phyloP scores from a whole-genome alignment of 2,329 filamentous ascomycete species.

The Fusarium falciforme region DNA sequence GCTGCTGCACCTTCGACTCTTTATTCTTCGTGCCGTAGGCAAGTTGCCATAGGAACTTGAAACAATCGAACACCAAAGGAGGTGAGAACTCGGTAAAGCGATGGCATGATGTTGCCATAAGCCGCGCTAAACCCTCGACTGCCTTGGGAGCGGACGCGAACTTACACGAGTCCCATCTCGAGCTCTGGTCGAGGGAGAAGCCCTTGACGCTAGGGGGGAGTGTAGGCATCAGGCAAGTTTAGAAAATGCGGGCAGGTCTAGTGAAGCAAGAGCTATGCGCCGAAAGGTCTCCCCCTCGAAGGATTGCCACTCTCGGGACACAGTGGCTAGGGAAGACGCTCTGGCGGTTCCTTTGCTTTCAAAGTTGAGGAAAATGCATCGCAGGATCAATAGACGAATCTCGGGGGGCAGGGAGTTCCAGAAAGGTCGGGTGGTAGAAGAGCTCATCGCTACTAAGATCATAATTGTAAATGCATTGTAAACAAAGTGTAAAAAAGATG shows the following conservation, averaged over 20 bases:
- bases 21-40: not conserved
- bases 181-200: not conserved
- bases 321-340: conserved; percentile 6
- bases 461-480: no score
- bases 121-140: not conserved
- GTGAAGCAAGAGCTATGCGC: not conserved
- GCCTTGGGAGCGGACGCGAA: no score
- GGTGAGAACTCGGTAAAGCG: conserved; percentile 5
- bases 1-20: conserved; percentile 6
- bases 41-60: not conserved
- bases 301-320: conserved; percentile 24
- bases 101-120: conserved; percentile 16
- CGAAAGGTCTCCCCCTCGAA: conserved; percentile 19
- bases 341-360: not conserved
- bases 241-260: conserved; percentile 5
- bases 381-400: conserved; percentile 13
- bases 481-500: not conserved
- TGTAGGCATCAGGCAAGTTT: conserved; percentile 4
- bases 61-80: accelerated
- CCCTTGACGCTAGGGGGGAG: conserved; percentile 8
- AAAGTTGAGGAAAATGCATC: not conserved
- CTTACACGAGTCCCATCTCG: not conserved
- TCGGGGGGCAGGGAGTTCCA: conserved; percentile 14
- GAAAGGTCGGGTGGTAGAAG: not conserved
- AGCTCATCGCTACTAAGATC: not conserved